phyloP scores from a whole-genome alignment of 768 basidiomycete species.

The Boletus tomentosulus region DNA sequence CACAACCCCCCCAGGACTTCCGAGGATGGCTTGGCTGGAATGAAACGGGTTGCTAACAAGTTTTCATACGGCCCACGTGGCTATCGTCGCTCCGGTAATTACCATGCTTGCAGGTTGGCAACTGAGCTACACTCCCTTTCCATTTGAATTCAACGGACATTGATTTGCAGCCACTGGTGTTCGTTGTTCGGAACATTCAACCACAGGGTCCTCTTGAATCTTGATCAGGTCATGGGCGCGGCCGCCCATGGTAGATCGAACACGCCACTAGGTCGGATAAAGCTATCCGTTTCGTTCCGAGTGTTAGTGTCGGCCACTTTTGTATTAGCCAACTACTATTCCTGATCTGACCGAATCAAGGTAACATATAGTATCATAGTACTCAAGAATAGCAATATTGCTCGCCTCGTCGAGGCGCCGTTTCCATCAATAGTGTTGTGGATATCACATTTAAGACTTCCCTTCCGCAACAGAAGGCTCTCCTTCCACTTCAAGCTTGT shows the following conservation, averaged over 20 bases:
- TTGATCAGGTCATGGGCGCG: background rate
- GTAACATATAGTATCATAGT: background rate
- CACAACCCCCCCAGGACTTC: background rate
- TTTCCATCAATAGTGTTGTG: background rate
- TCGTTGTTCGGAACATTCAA: background rate
- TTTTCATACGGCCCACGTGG: background rate
- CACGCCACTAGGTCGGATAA: background rate
- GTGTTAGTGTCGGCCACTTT: too few relatives aligned
- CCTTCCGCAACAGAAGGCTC: constrained; percentile 2
- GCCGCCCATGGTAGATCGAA: background rate
- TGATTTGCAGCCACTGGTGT: background rate
- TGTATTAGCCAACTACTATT: too few relatives aligned
- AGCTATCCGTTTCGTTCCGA: background rate
- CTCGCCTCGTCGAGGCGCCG: background rate
- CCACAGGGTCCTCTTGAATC: background rate
- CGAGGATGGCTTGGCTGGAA: background rate
- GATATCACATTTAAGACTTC: constrained; percentile 3
- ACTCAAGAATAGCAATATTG: background rate
- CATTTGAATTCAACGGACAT: constrained; percentile 8
- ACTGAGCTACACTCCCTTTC: background rate
- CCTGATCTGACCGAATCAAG: background rate
- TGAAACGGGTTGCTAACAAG: background rate
- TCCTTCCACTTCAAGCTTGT: background rate
- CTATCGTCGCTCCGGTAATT: background rate
- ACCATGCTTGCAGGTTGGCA: background rate